Base-by-base conservation (phyloP, 176 grass and related monocot genomes). In the Poa pratensis region DNA sequence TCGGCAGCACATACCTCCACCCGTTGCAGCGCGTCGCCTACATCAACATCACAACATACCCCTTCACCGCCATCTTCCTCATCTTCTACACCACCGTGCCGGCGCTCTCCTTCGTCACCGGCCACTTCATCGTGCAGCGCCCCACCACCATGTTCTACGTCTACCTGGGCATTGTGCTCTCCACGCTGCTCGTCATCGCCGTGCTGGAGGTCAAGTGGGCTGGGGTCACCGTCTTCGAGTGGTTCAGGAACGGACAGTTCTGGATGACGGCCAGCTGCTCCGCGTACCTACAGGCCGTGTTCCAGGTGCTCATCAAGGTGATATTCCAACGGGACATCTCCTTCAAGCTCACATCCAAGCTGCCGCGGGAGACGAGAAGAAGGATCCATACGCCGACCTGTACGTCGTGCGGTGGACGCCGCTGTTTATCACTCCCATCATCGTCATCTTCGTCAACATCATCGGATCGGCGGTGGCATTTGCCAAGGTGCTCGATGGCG, bases 41-140 rank as follows among this genome's bases (percentile, higher is more conserved):
- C 93, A 90, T 95, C 80, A 98, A 98, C 77, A 92, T 98, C 50
- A 92, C 90, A 34, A 90, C 92, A 30, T 98, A 98, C 82, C 96
- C 96, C 0, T 98, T 98, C 85, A 98, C 96, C 37, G 94, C 96
- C n/a, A 7, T 95, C 19, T 98, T 98, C 87, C 96, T 98, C 71
- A 89, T 95, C 65, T 90, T 95, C 66, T 98, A 98, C 80, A 95
- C 91, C 80, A 93, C 94, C 58, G 92, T 98, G 39, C 96, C 96
- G 40, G 96, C 96, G 51, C 91, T 98, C 39, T 89, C 87, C 11
- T 91, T 98, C 77, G 89, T 98, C 35, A 90, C 96, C 9, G 90
- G 90, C 5, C 96, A 98, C 82, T 98, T 98, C 81, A 95, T 98
- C 84, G 93, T 98, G 86, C 82, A 98, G 85, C 78, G 66, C 1